Evolutionary conservation across 2,329 filamentous ascomycete species (phyloP).

Genomic region (Aschersonia sp.): DNA sequence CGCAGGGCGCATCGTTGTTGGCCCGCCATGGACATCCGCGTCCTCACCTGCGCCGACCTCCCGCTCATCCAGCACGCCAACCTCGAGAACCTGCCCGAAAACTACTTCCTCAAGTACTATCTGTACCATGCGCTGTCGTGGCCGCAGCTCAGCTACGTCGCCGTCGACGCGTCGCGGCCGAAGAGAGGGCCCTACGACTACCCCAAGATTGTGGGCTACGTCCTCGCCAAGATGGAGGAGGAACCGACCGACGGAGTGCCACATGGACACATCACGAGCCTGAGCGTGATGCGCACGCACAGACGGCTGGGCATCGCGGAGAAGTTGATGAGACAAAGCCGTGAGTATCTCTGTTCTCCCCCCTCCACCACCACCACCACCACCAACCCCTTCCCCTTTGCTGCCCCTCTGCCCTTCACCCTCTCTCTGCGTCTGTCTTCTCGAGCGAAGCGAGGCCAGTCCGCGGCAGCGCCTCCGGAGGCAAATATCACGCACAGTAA

Average conservation of each 20-base stretch:
- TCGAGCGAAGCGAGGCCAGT: too few species aligned
- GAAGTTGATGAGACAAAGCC: constrained; percentile 93
- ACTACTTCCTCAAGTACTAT: constrained; percentile 99
- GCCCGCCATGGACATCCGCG: constrained; percentile 68
- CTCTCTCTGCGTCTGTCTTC: too few species aligned
- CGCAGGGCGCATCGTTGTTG: background rate
- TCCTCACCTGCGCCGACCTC: constrained; percentile 70
- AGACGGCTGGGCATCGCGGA: constrained; percentile 82
- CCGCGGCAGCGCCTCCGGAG: too few species aligned
- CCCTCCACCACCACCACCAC: background rate
- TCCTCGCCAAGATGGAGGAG: constrained; percentile 99
- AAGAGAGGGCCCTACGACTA: constrained; percentile 70
- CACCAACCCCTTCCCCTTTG: background rate
- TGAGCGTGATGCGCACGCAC: constrained; percentile 95
- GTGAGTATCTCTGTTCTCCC: constrained; percentile 35
- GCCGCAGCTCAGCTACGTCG: constrained; percentile 94
- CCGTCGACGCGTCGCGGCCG: constrained; percentile 77
- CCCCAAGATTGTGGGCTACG: constrained; percentile 95
- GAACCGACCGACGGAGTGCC: constrained; percentile 81
- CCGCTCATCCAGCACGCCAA: constrained; percentile 94
- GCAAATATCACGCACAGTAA: too few species aligned
- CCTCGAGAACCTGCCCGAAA: constrained; percentile 96
- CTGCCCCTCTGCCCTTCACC: background rate
- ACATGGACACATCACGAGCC: constrained; percentile 90
- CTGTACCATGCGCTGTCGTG: constrained; percentile 97